These are phyloP conservation scores for Backusella morwellensis DNA, from an alignment of 192 early-diverging fungal species.

Conservation along the genomic window DNA sequence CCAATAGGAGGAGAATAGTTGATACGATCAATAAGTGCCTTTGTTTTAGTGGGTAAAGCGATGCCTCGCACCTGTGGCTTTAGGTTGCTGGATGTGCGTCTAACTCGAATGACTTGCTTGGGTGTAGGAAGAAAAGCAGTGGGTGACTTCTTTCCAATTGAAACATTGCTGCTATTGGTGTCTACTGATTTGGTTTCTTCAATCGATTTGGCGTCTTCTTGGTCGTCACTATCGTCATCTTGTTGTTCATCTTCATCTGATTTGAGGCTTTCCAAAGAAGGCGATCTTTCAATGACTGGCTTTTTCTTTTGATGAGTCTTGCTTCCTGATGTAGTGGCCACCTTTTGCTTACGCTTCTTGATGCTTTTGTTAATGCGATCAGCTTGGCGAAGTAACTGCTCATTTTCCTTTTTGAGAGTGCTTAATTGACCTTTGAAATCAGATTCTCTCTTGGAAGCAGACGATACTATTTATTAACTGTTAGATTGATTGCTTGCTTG, in stretches of 20 bases:
- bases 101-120: not conserved
- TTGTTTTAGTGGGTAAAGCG: not conserved
- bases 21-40: not conserved
- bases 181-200: not conserved
- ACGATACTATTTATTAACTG: constrained; percentile 2
- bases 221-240: not conserved
- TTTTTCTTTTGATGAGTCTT: not conserved
- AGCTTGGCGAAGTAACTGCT: constrained; percentile 8
- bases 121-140: not conserved
- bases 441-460: constrained; percentile 4
- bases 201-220: not conserved
- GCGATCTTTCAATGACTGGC: not conserved
- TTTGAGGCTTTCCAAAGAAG: not conserved
- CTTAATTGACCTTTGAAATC: constrained; percentile 8
- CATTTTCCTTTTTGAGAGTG: constrained; percentile 7
- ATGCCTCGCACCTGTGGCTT: not conserved
- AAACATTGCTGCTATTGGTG: not conserved
- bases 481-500: not conserved
- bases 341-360: not conserved
- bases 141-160: not conserved
- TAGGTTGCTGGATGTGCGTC: not conserved
- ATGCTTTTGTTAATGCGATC: not conserved
- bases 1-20: not conserved
- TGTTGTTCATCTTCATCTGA: not conserved
- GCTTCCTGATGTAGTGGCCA: not conserved